Conservation (phyloP, 768 basidiomycete species). For the Rhizopogon vulgaris region DNA sequence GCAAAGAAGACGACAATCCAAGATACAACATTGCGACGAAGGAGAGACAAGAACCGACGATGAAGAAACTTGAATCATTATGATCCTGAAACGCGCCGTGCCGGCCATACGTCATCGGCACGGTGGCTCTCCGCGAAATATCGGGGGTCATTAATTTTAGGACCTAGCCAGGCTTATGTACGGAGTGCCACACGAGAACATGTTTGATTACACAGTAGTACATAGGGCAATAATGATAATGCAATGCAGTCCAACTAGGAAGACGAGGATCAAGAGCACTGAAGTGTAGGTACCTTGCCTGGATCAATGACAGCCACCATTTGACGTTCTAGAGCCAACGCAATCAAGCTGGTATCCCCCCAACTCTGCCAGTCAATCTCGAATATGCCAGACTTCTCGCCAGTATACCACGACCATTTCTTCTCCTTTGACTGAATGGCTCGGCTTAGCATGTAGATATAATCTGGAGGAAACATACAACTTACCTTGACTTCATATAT, state of each 20-base stretch:
- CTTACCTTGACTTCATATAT: conserved; percentile 66
- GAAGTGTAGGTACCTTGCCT: conserved; percentile 34
- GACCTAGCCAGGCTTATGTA: no score
- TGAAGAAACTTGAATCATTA: no score
- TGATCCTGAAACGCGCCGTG: neutral
- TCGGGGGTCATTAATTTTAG: no score
- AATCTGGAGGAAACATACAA: neutral
- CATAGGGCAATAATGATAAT: conserved; percentile 4
- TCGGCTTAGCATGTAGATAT: conserved; percentile 3
- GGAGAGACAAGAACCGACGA: neutral
- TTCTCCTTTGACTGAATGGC: conserved; percentile 37
- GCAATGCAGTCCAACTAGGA: neutral
- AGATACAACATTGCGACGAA: conserved; percentile 13
- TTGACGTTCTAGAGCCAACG: conserved; percentile 62
- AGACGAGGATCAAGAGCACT: neutral
- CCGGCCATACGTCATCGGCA: neutral
- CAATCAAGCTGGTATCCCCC: conserved; percentile 51
- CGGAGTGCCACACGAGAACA: no score
- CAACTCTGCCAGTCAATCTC: conserved; percentile 72
- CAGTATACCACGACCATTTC: conserved; percentile 61
- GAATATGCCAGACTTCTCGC: conserved; percentile 61
- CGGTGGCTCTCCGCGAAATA: neutral
- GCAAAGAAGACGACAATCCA: conserved; percentile 6
- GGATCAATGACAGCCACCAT: conserved; percentile 66
- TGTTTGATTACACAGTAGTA: neutral